These are phyloP conservation scores for Mycena epipterygia DNA, from an alignment of 768 basidiomycete species.

Conservation along the genomic window DNA sequence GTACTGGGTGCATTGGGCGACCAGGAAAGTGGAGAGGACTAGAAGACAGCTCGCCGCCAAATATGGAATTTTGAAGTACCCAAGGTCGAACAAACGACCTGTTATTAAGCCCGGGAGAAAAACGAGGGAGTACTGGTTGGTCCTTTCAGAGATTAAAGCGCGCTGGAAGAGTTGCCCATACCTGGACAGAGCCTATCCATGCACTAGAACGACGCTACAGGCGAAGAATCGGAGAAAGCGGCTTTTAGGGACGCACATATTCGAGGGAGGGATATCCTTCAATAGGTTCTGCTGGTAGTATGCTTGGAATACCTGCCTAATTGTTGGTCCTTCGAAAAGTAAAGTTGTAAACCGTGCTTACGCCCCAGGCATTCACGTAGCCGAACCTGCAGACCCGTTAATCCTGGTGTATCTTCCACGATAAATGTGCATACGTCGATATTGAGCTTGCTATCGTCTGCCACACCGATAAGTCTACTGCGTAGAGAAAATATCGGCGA, in stretches of 20 bases:
- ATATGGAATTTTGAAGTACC: constrained; percentile 60
- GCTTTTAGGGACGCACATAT: constrained; percentile 24
- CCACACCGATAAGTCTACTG: not conserved
- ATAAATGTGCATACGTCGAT: constrained; percentile 14
- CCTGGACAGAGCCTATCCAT: constrained; percentile 72
- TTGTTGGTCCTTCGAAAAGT: not conserved
- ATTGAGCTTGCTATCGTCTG: constrained; percentile 4
- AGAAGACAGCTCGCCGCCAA: constrained; percentile 28
- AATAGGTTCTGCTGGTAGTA: constrained; percentile 34
- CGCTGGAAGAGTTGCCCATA: constrained; percentile 13
- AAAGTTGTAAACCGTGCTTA: not conserved
- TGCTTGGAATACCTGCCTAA: constrained; percentile 35
- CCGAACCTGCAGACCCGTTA: constrained; percentile 49
- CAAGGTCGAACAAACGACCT: constrained; percentile 70
- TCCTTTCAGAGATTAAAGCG: not conserved
- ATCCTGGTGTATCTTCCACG: not conserved
- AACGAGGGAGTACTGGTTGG: constrained; percentile 55
- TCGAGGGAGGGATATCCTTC: constrained; percentile 28
- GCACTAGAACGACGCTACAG: constrained; percentile 49
- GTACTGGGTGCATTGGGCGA: constrained; percentile 20
- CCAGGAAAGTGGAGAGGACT: constrained; percentile 20
- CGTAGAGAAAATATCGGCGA: not conserved
- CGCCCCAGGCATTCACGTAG: constrained; percentile 63
- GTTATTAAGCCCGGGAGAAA: constrained; percentile 60
- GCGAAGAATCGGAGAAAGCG: not conserved